Conservation (phyloP, 495 filamentous ascomycete genomes). For the Polyplosphaeria fusca region DNA sequence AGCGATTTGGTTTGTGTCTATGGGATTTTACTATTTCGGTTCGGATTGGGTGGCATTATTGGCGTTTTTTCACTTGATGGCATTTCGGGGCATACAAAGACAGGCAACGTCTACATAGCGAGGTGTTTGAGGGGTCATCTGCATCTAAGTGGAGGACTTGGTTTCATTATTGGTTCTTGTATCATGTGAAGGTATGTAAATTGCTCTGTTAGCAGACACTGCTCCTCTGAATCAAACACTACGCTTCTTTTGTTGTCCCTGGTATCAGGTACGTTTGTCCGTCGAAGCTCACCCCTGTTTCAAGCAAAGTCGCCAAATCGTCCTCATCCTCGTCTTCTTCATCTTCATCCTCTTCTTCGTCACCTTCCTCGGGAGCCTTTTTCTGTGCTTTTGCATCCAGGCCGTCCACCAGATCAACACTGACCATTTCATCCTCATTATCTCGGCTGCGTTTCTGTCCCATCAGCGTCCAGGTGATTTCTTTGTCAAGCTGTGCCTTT, state of each 20-base stretch:
- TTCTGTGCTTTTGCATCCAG: background rate
- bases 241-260: too few species aligned
- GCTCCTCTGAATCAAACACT: too few species aligned
- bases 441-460: slow-evolving; percentile 10
- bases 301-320: background rate
- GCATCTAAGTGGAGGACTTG: background rate
- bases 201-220: too few species aligned
- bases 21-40: too few species aligned
- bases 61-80: background rate
- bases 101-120: background rate
- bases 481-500: slow-evolving; percentile 9
- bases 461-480: slow-evolving; percentile 21
- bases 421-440: slow-evolving; percentile 10
- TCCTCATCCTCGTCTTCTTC: slow-evolving; percentile 3
- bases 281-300: background rate
- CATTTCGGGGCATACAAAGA: background rate
- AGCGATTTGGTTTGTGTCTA: too few species aligned
- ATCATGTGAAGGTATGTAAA: too few species aligned
- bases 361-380: background rate
- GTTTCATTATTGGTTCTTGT: too few species aligned
- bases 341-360: slow-evolving; percentile 8
- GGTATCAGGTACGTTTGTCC: background rate
- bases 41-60: background rate
- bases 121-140: background rate
- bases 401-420: slow-evolving; percentile 15